Percentiles rank a stretch among this genome's conserved stretches.
Evolutionary conservation across 768 basidiomycete genomes (phyloP).

Genomic region (Lentinula sp.): DNA sequence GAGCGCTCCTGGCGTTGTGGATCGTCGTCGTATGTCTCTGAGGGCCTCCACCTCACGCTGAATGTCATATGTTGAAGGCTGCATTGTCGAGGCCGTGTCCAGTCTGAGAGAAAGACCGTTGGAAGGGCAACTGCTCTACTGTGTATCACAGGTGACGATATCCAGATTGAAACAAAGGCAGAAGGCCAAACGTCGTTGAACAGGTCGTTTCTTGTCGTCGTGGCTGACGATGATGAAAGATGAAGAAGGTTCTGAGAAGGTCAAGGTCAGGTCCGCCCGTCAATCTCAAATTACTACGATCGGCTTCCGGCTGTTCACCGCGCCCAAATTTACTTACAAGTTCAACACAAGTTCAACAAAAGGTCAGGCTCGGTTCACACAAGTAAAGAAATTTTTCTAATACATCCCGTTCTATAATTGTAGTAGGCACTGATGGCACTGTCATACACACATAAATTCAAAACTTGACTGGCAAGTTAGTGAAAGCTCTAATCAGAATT

Average conservation of each 20-base stretch:
- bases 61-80: slow-evolving; percentile 81
- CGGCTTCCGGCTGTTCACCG: not conserved
- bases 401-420: not conserved
- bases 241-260: not conserved
- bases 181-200: slow-evolving; percentile 4
- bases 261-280: not conserved
- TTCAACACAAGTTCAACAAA: not conserved
- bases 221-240: slow-evolving; percentile 9
- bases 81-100: slow-evolving; percentile 31
- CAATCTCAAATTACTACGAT: not conserved
- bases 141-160: not conserved
- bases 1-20: slow-evolving; percentile 76
- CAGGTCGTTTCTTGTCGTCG: slow-evolving; percentile 7
- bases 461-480: too few species aligned
- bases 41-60: slow-evolving; percentile 83
- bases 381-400: not conserved
- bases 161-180: not conserved
- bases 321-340: not conserved
- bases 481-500: too few species aligned
- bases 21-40: slow-evolving; percentile 79
- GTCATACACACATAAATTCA: not conserved
- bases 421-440: not conserved
- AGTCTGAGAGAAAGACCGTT: not conserved
- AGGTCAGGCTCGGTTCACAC: not conserved
- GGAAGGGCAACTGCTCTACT: not conserved